Evolutionary conservation across 768 basidiomycete species (phyloP).

Genomic region (Infundibulicybe gibba): DNA sequence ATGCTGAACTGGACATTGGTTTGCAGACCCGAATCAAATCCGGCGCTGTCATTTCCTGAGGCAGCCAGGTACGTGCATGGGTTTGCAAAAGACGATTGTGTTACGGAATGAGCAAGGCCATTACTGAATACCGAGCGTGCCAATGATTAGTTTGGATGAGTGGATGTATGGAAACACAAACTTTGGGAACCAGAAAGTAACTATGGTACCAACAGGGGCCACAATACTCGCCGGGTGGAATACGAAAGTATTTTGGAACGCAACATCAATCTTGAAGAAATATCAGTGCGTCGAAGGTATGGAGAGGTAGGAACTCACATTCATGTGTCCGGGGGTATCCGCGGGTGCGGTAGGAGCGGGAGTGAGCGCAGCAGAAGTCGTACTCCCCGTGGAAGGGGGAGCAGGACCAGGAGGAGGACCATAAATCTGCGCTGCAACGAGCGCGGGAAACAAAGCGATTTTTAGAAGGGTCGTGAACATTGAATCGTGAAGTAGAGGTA

Average conservation of each 20-base stretch:
- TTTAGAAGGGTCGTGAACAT: slow-evolving; percentile 24
- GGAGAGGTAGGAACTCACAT: slow-evolving; percentile 21
- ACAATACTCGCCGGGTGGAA: slow-evolving; percentile 44
- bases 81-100: slow-evolving; percentile 48
- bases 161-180: slow-evolving; percentile 14
- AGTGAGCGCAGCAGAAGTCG: slow-evolving; percentile 20
- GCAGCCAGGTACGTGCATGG: slow-evolving; percentile 51
- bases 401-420: too few relatives aligned
- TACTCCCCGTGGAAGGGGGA: too few relatives aligned
- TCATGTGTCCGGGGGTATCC: slow-evolving; percentile 27
- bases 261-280: slow-evolving; percentile 38
- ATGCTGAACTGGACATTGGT: slow-evolving; percentile 37
- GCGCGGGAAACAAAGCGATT: slow-evolving; percentile 24
- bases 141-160: slow-evolving; percentile 21
- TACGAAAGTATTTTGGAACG: slow-evolving; percentile 27
- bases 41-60: slow-evolving; percentile 27
- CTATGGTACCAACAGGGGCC: slow-evolving; percentile 44
- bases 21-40: slow-evolving; percentile 55
- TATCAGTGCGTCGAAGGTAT: not conserved
- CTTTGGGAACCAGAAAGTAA: slow-evolving; percentile 54
- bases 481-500: slow-evolving; percentile 18
- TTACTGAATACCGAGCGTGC: too few relatives aligned
- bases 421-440: slow-evolving; percentile 35
- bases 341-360: slow-evolving; percentile 37
- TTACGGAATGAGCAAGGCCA: slow-evolving; percentile 44